Evolutionary conservation across 106 monocot species (phyloP).

Genomic region (Apostasia shenzhenica): DNA sequence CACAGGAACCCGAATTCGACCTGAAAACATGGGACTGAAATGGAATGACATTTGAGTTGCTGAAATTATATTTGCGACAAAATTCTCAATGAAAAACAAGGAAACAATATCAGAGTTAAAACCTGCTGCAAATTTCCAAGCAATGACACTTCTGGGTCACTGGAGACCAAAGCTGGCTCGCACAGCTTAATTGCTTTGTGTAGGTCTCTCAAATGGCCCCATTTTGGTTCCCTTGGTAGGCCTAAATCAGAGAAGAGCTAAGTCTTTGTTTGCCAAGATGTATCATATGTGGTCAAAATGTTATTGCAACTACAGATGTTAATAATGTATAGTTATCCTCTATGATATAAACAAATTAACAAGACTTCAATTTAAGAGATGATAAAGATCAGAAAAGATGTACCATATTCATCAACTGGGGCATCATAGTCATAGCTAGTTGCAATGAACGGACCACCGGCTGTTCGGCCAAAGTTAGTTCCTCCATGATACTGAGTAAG

Average conservation of each 20-base stretch:
- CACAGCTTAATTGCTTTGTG: slow-evolving; percentile 80
- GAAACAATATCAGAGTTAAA: neutral
- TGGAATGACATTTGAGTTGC: neutral
- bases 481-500: slow-evolving; percentile 23
- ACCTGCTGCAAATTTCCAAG: slow-evolving; percentile 73
- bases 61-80: neutral
- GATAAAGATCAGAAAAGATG: neutral
- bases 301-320: neutral
- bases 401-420: slow-evolving; percentile 32
- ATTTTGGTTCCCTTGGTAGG: slow-evolving; percentile 74
- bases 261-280: neutral
- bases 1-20: slow-evolving; percentile 58
- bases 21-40: slow-evolving; percentile 56
- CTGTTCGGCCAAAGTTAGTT: slow-evolving; percentile 25
- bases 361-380: neutral
- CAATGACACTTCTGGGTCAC: slow-evolving; percentile 46
- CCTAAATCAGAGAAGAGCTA: slow-evolving; percentile 25
- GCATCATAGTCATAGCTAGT: slow-evolving; percentile 34
- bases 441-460: slow-evolving; percentile 26
- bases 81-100: neutral
- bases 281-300: neutral
- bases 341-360: too few relatives aligned
- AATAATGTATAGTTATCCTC: neutral
- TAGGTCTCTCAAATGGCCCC: slow-evolving; percentile 89
- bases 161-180: slow-evolving; percentile 59